Conservation (phyloP, 2,329 filamentous ascomycete species). For the Metarhizium sp. region DNA sequence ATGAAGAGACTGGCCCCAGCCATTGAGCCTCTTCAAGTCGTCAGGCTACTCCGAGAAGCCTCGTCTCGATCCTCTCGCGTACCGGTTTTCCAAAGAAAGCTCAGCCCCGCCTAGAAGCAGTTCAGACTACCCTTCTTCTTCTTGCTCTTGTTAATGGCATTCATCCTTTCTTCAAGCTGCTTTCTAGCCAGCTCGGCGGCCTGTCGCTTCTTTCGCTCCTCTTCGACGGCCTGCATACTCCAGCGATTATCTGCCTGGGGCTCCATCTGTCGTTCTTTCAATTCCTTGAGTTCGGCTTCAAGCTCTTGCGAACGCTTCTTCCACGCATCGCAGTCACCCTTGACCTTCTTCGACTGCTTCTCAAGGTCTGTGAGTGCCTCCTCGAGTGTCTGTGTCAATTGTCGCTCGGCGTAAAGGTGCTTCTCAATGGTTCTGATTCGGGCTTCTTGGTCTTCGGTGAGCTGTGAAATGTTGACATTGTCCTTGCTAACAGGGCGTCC, state of each 20-base stretch:
- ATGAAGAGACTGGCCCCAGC: background rate
- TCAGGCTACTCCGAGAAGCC: background rate
- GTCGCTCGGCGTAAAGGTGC: constrained; percentile 90
- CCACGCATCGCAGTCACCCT: constrained; percentile 83
- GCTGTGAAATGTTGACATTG: constrained; percentile 54
- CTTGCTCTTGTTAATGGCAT: constrained; percentile 77
- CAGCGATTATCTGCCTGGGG: constrained; percentile 47
- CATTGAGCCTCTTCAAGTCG: background rate
- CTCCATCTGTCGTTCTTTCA: constrained; percentile 42
- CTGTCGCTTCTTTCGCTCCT: constrained; percentile 86
- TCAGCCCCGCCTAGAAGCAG: constrained; percentile 64
- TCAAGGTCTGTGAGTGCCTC: constrained; percentile 93
- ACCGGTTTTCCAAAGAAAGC: constrained; percentile 9
- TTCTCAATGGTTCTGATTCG: constrained; percentile 95
- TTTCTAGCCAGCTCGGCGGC: constrained; percentile 83
- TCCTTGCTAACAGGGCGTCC: constrained; percentile 77
- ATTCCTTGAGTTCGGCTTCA: constrained; percentile 61
- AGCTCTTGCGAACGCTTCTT: constrained; percentile 73
- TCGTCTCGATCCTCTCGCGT: background rate
- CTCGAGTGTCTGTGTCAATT: constrained; percentile 89
- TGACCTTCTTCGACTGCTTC: constrained; percentile 82
- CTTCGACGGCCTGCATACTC: constrained; percentile 85
- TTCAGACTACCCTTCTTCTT: constrained; percentile 95
- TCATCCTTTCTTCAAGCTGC: constrained; percentile 91
- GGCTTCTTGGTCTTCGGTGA: constrained; percentile 89